phyloP scores from a whole-genome alignment of 1,284 basidiomycete species.

The Coniferiporia sulphurascens region DNA sequence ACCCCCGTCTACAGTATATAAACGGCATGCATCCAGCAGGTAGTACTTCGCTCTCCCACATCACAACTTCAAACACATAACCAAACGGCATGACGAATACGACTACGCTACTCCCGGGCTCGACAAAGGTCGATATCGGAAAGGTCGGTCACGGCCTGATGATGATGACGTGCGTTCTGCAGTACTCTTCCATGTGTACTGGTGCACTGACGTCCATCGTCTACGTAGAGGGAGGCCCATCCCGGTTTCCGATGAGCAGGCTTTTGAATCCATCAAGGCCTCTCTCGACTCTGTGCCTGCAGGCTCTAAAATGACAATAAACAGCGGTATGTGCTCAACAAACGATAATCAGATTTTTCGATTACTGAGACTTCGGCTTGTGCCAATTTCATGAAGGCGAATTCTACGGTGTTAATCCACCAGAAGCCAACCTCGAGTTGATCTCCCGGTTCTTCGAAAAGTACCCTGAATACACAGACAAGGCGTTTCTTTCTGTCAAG shows the following conservation, averaged over 20 bases:
- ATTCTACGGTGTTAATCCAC: slow-evolving; percentile 37
- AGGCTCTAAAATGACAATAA: slow-evolving; percentile 44
- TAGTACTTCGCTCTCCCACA: too few relatives aligned
- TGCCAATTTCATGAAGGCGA: slow-evolving; percentile 33
- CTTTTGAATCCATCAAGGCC: slow-evolving; percentile 60
- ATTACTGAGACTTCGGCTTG: too few relatives aligned
- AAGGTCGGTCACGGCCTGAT: slow-evolving; percentile 55
- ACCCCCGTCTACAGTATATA: too few relatives aligned
- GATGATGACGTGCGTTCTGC: slow-evolving; percentile 50
- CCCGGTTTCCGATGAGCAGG: slow-evolving; percentile 46
- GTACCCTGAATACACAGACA: slow-evolving; percentile 50
- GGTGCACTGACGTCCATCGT: not conserved
- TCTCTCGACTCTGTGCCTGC: slow-evolving; percentile 48
- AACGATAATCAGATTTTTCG: not conserved
- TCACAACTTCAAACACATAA: too few relatives aligned
- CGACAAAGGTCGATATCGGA: too few relatives aligned
- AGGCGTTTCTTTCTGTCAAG: slow-evolving; percentile 44
- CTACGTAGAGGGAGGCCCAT: slow-evolving; percentile 32
- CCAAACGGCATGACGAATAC: too few relatives aligned
- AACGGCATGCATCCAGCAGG: too few relatives aligned
- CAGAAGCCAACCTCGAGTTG: slow-evolving; percentile 37
- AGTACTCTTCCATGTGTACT: not conserved
- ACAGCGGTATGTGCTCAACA: slow-evolving; percentile 34
- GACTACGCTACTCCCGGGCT: too few relatives aligned
- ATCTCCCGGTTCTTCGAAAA: slow-evolving; percentile 41